Base-by-base conservation (phyloP, 2,329 filamentous ascomycete genomes). In the Aspergillus ochraceoroseus region DNA sequence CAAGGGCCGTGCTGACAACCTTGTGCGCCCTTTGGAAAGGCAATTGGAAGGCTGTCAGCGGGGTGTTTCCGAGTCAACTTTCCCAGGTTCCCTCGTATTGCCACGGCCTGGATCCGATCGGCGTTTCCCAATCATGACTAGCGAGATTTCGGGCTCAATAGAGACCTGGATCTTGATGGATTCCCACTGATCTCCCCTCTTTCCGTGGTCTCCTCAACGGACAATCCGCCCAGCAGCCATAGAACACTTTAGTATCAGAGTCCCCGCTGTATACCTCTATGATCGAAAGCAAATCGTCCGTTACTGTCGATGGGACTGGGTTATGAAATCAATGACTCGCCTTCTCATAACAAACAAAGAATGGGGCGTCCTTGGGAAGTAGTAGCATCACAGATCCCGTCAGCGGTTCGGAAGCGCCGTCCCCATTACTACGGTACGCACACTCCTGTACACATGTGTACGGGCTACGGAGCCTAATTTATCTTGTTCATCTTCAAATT, bases 171-270 rank as follows among this genome's bases (percentile, higher is more conserved):
- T 53, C 49, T 52, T 38, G 43, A 48, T 39, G 44, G n/a, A 45
- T 50, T 49, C 22, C 49, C 51, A 53, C 49, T 53, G 51, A 53
- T 53, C 51, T 51, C 32, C 49, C 45, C 30, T 38, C 40, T 32
- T 46, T 34, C 51, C 46, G 46, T 48, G 20, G 49, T 52, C 49
- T 48, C 44, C 23, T 44, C 28, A 26, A 47, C 41, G 47, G 51
- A 40, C 41, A 33, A 46, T 40, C 51, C 45, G 49, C 40, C 28
- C 43, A 15, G 43, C 44, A n/a, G 47, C 51, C 51, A 39, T 52
- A 49, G 51, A 38, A 49, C 39, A 13, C 4, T 4, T 32, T 28
- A 38, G 17, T 32, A 26, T 19, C 27, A n/a, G 32, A 38, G n/a
- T 8, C 15, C 29, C 15, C 20, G 20, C 18, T 19, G 7, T 37